A percentile compares a stretch with the other conserved stretches of the same genome.
Conservation (phyloP, 2,329 filamentous ascomycete genomes). For the Fusarium sp. region DNA sequence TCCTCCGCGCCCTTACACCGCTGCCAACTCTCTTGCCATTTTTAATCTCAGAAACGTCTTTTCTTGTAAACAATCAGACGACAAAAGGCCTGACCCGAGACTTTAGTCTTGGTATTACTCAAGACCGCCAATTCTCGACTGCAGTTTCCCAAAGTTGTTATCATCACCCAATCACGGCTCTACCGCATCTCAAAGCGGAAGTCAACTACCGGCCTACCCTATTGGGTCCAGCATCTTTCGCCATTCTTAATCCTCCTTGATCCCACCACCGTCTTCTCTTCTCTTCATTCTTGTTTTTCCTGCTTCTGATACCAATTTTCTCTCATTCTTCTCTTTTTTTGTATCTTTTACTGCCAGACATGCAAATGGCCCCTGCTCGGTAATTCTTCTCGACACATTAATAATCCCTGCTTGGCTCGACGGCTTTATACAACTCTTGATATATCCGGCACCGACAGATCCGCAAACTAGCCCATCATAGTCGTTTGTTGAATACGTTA, state of each 20-base stretch:
- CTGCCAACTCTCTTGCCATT: constrained; percentile 14
- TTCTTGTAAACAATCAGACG: constrained; percentile 23
- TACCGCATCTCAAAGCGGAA: constrained; percentile 36
- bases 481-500: not conserved
- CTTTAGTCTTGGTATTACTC: constrained; percentile 7
- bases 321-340: constrained; percentile 4
- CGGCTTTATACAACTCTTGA: not conserved
- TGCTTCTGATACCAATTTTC: constrained; percentile 9
- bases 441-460: not conserved
- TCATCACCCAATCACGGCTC: constrained; percentile 33
- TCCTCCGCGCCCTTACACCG: constrained; percentile 23
- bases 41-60: constrained; percentile 14
- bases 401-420: not conserved
- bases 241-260: constrained; percentile 22
- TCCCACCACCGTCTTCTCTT: constrained; percentile 17
- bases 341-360: constrained; percentile 15
- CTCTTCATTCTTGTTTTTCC: constrained; percentile 18
- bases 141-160: not conserved
- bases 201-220: constrained; percentile 28
- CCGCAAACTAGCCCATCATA: not conserved
- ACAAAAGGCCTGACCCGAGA: constrained; percentile 25
- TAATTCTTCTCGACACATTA: constrained; percentile 15
- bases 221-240: constrained; percentile 31
- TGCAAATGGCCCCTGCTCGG: constrained; percentile 18
- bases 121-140: constrained; percentile 8